Evolutionary conservation across 371 early-diverging fungal genomes (phyloP).

Genomic region (Neoconidiobolus thromboides): DNA sequence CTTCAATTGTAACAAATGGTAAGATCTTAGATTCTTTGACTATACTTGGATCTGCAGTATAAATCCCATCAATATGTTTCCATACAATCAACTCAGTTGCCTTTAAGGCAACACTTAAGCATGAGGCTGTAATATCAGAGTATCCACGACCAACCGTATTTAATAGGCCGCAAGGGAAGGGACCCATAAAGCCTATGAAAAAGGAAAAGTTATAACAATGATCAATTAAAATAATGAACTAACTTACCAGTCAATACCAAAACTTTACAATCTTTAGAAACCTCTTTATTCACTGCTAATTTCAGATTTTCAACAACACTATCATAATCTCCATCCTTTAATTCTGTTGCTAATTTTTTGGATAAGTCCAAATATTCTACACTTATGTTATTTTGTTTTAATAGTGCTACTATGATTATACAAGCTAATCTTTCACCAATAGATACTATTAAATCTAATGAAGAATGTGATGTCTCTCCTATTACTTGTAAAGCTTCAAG

Average conservation of each 20-base stretch:
- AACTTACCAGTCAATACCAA: too few relatives aligned
- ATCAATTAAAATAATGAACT: too few relatives aligned
- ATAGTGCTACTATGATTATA: too few relatives aligned
- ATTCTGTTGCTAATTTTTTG: too few relatives aligned
- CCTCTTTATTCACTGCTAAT: too few relatives aligned
- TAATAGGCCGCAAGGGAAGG: constrained; percentile 30
- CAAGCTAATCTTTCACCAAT: constrained; percentile 87
- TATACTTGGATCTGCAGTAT: constrained; percentile 94
- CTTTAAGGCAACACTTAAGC: constrained; percentile 72
- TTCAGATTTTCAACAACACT: too few relatives aligned
- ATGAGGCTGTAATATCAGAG: constrained; percentile 92
- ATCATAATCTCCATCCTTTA: too few relatives aligned
- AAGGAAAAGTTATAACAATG: too few relatives aligned
- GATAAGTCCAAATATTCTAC: too few relatives aligned
- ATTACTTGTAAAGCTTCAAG: constrained; percentile 76
- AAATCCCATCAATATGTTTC: constrained; percentile 98
- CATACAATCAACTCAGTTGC: constrained; percentile 87
- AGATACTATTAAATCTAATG: constrained; percentile 82
- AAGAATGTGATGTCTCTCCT: constrained; percentile 86
- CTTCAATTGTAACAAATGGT: constrained; percentile 83
- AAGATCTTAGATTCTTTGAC: constrained; percentile 69
- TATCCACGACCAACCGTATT: constrained; percentile 90
- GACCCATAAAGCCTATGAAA: too few relatives aligned
- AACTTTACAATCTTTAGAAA: too few relatives aligned
- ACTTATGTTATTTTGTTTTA: too few relatives aligned